Evolutionary conservation across 306 rosid genomes (phyloP).

Genomic region (Fragaria ananassa): DNA sequence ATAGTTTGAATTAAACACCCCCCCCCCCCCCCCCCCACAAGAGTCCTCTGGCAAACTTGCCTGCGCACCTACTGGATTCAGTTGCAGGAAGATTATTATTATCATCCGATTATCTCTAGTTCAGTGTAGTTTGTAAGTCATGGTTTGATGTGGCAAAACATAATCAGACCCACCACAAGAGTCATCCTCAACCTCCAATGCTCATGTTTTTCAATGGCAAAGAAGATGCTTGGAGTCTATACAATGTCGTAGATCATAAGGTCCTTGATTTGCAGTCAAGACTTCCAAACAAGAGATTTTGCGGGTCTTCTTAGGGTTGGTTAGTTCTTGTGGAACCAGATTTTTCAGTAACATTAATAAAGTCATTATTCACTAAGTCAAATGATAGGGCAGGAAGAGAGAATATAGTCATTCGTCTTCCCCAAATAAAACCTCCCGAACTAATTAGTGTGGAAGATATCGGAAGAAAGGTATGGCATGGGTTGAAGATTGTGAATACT

Average conservation of each 20-base stretch:
- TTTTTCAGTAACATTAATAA: not conserved
- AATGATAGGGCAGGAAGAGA: not conserved
- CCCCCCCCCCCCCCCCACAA: too few species aligned
- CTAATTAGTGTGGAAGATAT: not conserved
- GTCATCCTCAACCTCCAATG: not conserved
- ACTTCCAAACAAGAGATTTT: not conserved
- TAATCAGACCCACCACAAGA: not conserved
- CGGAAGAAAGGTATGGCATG: not conserved
- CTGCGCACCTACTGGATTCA: not conserved
- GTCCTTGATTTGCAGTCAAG: not conserved
- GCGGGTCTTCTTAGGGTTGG: not conserved
- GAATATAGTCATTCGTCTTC: not conserved
- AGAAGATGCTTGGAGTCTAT: not conserved
- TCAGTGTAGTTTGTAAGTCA: not conserved
- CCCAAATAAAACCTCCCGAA: not conserved
- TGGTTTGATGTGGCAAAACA: not conserved
- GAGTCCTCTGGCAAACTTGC: not conserved
- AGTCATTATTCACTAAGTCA: not conserved
- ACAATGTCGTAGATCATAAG: not conserved
- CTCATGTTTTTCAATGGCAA: not conserved
- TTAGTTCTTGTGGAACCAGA: not conserved
- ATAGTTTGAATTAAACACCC: too few species aligned
- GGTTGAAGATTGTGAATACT: not conserved
- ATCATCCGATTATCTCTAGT: not conserved
- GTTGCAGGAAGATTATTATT: not conserved